Base-by-base conservation (phyloP, 495 filamentous ascomycete species). In the Xylaria venustula region DNA sequence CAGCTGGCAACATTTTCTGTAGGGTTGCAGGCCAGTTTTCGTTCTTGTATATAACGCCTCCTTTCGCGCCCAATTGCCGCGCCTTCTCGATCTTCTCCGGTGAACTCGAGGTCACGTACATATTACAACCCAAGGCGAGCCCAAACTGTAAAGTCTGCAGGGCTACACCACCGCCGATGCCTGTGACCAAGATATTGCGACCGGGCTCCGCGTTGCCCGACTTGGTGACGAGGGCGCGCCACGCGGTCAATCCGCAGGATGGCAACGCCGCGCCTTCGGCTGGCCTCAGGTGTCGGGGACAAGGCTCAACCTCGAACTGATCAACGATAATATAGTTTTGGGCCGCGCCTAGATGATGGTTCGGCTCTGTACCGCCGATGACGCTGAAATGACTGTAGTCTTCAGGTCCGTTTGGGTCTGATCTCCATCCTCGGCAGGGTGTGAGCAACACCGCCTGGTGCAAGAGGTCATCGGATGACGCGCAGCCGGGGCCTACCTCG, bases 81-180 rank as follows among this genome's bases (percentile, higher is more conserved):
- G 89, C 86, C 67, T 77, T 79, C 36, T 81, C 78, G 48, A 92
- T 79, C 77, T 93, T 93, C 45, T 80, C 83, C 56, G 82, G 63
- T 28, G 77, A 81, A 2, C 87, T 82, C 46, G 83, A 87, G 9
- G 87, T 91, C 58, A 92, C 90, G 66, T 77, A 92, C 19, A 89
- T 86, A 65, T 84, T 78, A 14, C 78, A 81, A 5, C 90, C 90
- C 37, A 81, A 69, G 1, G 81, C 86, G 6, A 85, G 85, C 7
- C 83, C 89, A 74, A 92, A 91, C 60, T 83, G 81, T 63, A 92
- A 73, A 15, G 75, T 83, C 69, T 83, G 80, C 57, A 93, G 70
- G 34, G 90, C 90, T 19, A 93, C 90, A 47, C 90, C 90, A n/a
- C 90, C 90, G 1, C 90, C 90, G 71, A 93, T 91, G 2, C 90